These are phyloP conservation scores for Trypanosoma congolense DNA, from an alignment of 208 protist species.

Conservation along the genomic window DNA sequence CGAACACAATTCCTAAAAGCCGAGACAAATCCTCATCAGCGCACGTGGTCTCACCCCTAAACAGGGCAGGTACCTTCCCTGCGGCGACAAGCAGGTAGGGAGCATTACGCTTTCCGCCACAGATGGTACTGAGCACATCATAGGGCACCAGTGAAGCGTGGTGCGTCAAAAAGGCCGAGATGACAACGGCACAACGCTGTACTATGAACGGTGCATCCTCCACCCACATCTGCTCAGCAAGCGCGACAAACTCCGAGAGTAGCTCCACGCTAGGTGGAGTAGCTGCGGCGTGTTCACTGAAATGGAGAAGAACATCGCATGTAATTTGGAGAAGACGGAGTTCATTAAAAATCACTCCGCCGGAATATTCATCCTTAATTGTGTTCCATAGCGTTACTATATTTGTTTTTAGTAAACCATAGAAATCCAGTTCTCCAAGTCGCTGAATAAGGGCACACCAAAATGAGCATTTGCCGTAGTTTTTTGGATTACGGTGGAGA, in stretches of 20 bases:
- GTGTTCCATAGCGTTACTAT: slow-evolving; percentile 17
- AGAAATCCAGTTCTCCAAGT: slow-evolving; percentile 22
- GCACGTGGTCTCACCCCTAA: neutral
- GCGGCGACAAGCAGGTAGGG: slow-evolving; percentile 12
- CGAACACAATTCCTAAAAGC: slow-evolving; percentile 18
- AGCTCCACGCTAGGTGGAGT: neutral
- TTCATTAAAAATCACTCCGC: neutral
- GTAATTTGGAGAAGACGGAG: slow-evolving; percentile 17
- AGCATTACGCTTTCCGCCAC: neutral
- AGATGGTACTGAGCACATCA: slow-evolving; percentile 1
- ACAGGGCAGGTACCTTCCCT: slow-evolving; percentile 11
- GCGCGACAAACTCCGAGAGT: slow-evolving; percentile 2
- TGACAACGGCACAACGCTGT: slow-evolving; percentile 19
- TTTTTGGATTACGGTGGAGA: slow-evolving; percentile 6
- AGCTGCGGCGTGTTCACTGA: slow-evolving; percentile 14
- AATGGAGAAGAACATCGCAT: slow-evolving; percentile 20
- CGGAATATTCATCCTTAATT: slow-evolving; percentile 8
- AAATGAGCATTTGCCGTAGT: slow-evolving; percentile 9
- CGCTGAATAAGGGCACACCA: slow-evolving; percentile 23
- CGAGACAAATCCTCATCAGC: slow-evolving; percentile 8
- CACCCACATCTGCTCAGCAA: slow-evolving; percentile 20
- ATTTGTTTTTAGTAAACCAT: slow-evolving; percentile 8
- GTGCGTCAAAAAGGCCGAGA: slow-evolving; percentile 22
- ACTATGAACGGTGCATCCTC: slow-evolving; percentile 4
- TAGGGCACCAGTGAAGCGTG: slow-evolving; percentile 3